A percentile compares a stretch with the other conserved stretches of the same genome.
phyloP scores from a whole-genome alignment of 73 alveolate species.

The Stentor roeselii region DNA sequence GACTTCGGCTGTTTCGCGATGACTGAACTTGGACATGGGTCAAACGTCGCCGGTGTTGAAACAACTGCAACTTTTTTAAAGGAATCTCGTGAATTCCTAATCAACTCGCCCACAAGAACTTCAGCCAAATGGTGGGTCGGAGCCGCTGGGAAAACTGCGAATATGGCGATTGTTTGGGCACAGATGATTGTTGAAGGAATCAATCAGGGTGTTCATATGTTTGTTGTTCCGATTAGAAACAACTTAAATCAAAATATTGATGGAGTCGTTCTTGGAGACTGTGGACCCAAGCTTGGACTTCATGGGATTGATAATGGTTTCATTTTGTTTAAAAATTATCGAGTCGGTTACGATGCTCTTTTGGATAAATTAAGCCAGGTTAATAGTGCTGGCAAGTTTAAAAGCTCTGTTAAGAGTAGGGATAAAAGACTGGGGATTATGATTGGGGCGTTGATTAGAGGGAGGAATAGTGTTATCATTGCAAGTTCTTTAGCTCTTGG shows the following conservation, averaged over 20 bases:
- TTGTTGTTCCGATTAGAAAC: constrained; percentile 28
- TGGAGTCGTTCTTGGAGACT: constrained; percentile 37
- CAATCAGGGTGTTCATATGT: constrained; percentile 28
- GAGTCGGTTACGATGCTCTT: constrained; percentile 45
- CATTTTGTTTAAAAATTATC: constrained; percentile 32
- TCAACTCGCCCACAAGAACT: constrained; percentile 41
- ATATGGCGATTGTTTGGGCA: constrained; percentile 43
- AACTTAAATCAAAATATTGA: not conserved
- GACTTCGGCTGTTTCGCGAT: constrained; percentile 57
- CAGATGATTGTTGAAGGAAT: constrained; percentile 23
- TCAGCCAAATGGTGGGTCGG: constrained; percentile 56
- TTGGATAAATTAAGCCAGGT: constrained; percentile 41
- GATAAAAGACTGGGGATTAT: too few species aligned
- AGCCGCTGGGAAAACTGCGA: constrained; percentile 47
- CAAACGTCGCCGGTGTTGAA: constrained; percentile 45
- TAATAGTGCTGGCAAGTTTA: constrained; percentile 48
- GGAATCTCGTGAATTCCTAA: constrained; percentile 29
- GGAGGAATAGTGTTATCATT: too few species aligned
- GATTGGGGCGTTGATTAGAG: too few species aligned
- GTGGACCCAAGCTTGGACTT: constrained; percentile 34
- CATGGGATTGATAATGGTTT: constrained; percentile 32
- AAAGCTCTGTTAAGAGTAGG: too few species aligned
- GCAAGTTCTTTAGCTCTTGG: constrained; percentile 34
- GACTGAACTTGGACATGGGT: constrained; percentile 62
- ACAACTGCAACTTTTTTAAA: constrained; percentile 45